phyloP scores from a whole-genome alignment of 176 grass and related monocot genomes.

The Oryza glaberrima region DNA sequence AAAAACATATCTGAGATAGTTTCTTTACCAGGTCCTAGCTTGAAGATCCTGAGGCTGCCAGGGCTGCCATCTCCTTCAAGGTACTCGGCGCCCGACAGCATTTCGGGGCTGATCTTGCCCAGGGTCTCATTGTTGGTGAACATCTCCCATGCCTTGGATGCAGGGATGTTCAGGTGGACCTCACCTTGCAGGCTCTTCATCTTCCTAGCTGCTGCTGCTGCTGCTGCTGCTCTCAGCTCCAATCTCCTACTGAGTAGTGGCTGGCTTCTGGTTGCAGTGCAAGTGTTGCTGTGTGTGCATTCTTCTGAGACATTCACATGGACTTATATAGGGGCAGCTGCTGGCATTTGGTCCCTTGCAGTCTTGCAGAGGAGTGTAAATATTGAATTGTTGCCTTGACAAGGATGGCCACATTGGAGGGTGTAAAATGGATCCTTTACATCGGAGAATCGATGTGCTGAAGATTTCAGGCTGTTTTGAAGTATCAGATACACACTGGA shows the following conservation, averaged over 20 bases:
- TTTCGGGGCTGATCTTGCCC: conserved; percentile 41
- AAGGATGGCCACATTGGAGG: conserved; percentile 29
- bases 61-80: conserved; percentile 52
- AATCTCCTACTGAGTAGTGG: background rate
- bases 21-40: conserved; percentile 46
- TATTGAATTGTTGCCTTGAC: conserved; percentile 24
- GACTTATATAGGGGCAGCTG: conserved; percentile 29
- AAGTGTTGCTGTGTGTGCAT: background rate
- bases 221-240: background rate
- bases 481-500: background rate
- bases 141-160: conserved; percentile 59
- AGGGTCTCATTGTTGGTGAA: conserved; percentile 55
- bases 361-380: background rate
- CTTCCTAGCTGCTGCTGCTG: background rate
- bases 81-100: conserved; percentile 57
- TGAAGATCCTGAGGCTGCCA: conserved; percentile 51
- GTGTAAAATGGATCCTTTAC: background rate
- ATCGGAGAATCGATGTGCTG: conserved; percentile 7
- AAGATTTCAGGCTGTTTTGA: background rate
- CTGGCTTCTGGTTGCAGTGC: background rate
- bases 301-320: conserved; percentile 25
- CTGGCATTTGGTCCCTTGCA: background rate
- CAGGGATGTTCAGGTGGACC: conserved; percentile 46
- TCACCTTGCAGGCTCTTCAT: conserved; percentile 53
- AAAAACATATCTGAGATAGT: background rate